These are phyloP conservation scores for Wolfiporia cocos DNA, from an alignment of 1,284 basidiomycete genomes.

Conservation along the genomic window DNA sequence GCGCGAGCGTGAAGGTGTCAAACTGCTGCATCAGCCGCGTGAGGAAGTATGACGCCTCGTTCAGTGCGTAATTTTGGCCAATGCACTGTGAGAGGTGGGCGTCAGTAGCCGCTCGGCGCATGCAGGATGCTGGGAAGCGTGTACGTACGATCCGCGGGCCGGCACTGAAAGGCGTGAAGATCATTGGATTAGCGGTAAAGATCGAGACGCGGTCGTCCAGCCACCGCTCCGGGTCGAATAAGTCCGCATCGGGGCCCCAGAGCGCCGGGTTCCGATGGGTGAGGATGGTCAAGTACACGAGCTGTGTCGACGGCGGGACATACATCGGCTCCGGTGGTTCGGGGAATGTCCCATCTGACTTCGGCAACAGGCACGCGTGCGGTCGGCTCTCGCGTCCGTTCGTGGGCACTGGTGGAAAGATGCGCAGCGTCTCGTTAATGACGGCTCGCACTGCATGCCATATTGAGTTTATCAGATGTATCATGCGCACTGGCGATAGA, in stretches of 20 bases:
- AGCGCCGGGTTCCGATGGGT: constrained; percentile 53
- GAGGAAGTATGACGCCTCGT: constrained; percentile 66
- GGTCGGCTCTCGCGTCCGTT: constrained; percentile 55
- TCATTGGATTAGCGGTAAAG: constrained; percentile 53
- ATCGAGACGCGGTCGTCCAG: constrained; percentile 42
- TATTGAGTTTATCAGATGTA: neutral
- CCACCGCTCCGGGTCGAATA: constrained; percentile 70
- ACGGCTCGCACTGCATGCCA: constrained; percentile 53
- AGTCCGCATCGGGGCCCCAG: constrained; percentile 66
- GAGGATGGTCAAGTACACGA: constrained; percentile 53
- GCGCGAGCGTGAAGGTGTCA: constrained; percentile 49
- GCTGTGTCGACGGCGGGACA: constrained; percentile 50
- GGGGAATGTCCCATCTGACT: constrained; percentile 41
- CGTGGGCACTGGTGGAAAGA: constrained; percentile 68
- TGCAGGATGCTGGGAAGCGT: neutral
- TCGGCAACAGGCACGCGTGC: constrained; percentile 42
- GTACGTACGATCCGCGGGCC: constrained; percentile 48
- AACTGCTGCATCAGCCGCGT: constrained; percentile 60
- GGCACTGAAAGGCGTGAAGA: constrained; percentile 65
- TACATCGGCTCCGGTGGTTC: constrained; percentile 37
- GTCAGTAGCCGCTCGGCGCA: neutral
- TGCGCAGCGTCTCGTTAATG: constrained; percentile 64
- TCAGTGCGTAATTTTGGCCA: constrained; percentile 70
- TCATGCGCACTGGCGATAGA: neutral
- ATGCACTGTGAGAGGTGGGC: constrained; percentile 41